These are phyloP conservation scores for Brettanomyces nanus DNA, from an alignment of 805 yeast species.

Conservation along the genomic window DNA sequence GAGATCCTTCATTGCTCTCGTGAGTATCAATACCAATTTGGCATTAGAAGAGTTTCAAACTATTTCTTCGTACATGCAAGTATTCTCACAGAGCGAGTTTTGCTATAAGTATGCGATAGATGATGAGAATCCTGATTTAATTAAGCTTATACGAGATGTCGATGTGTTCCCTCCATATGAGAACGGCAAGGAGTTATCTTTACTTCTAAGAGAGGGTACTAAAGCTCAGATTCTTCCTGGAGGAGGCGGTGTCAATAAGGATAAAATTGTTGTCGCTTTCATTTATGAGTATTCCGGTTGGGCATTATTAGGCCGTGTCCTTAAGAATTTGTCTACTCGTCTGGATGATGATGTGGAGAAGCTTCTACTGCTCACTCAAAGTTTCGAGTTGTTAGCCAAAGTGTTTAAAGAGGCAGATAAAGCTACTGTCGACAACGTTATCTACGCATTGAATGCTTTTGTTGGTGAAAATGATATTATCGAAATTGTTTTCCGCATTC, in stretches of 20 bases:
- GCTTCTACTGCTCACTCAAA: slow-evolving; percentile 34
- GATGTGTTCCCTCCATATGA: slow-evolving; percentile 47
- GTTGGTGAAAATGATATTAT: slow-evolving; percentile 27
- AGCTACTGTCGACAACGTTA: slow-evolving; percentile 19
- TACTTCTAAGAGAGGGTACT: slow-evolving; percentile 44
- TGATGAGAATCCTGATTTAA: slow-evolving; percentile 43
- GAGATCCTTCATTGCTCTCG: slow-evolving; percentile 50
- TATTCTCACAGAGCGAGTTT: slow-evolving; percentile 32
- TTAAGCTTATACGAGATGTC: slow-evolving; percentile 31
- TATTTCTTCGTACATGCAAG: slow-evolving; percentile 54
- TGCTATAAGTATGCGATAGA: slow-evolving; percentile 36
- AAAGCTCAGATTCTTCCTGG: slow-evolving; percentile 60
- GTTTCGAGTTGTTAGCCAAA: slow-evolving; percentile 42
- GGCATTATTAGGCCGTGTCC: slow-evolving; percentile 71
- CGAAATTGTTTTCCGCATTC: slow-evolving; percentile 54
- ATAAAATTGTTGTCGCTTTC: slow-evolving; percentile 38
- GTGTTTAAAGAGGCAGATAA: slow-evolving; percentile 33
- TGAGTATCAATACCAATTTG: slow-evolving; percentile 55
- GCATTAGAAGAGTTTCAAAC: slow-evolving; percentile 56
- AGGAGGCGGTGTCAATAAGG: slow-evolving; percentile 6
- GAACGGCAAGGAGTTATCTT: slow-evolving; percentile 33
- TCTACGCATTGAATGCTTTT: slow-evolving; percentile 28
- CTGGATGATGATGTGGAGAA: slow-evolving; percentile 32
- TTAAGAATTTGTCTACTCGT: slow-evolving; percentile 50
- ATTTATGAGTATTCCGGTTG: slow-evolving; percentile 75